A percentile compares a stretch with the other conserved stretches of the same genome.
Conservation (phyloP, 108 stramenopile genomes). For the Seminavis robusta region DNA sequence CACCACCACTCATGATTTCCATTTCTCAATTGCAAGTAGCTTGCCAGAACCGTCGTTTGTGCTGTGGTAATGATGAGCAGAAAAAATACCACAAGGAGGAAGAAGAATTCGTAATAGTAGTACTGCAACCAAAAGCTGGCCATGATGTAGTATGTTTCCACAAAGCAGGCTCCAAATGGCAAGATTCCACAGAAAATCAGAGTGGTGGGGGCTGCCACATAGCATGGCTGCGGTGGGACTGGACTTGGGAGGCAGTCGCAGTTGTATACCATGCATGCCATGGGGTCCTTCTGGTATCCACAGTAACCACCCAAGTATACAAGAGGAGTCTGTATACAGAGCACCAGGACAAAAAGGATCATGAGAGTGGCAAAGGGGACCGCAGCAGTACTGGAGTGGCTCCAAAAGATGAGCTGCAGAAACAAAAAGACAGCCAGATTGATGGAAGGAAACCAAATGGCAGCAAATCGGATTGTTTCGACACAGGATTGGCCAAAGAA, state of each 20-base stretch:
- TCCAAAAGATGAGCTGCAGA: constrained; percentile 80
- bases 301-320: constrained; percentile 98
- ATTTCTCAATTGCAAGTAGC: constrained; percentile 91
- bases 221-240: constrained; percentile 88
- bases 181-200: constrained; percentile 80
- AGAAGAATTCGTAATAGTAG: constrained; percentile 93
- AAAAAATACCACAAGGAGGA: constrained; percentile 83
- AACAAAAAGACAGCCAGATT: constrained; percentile 83
- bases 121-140: constrained; percentile 80
- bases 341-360: constrained; percentile 90
- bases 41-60: constrained; percentile 87
- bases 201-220: constrained; percentile 61
- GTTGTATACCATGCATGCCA: constrained; percentile 77
- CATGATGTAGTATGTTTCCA: constrained; percentile 93
- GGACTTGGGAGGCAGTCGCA: constrained; percentile 69
- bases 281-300: constrained; percentile 93
- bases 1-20: constrained; percentile 98
- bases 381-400: constrained; percentile 79
- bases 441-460: constrained; percentile 89
- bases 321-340: constrained; percentile 93
- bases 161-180: constrained; percentile 87
- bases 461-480: constrained; percentile 84
- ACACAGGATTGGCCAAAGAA: constrained; percentile 96
- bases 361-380: constrained; percentile 92
- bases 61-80: constrained; percentile 89